phyloP scores from a whole-genome alignment of 2,329 filamentous ascomycete genomes.

The Penicillium fuscoglaucum region DNA sequence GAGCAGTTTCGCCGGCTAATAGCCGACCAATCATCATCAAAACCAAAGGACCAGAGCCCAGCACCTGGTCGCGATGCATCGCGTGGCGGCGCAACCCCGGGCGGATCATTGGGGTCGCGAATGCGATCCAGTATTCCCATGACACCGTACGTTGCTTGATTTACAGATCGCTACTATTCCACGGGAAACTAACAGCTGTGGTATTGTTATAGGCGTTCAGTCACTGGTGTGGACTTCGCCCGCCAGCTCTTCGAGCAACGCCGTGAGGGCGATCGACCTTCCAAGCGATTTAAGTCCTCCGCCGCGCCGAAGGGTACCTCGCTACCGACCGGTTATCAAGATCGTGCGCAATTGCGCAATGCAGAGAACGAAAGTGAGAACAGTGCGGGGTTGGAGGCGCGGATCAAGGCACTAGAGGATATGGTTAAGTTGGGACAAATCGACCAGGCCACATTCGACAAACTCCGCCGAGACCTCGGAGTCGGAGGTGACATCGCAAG shows the following conservation, averaged over 20 bases:
- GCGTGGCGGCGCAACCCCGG: constrained; percentile 50
- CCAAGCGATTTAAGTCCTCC: constrained; percentile 73
- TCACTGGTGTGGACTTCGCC: constrained; percentile 71
- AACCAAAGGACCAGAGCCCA: constrained; percentile 14
- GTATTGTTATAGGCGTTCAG: constrained; percentile 58
- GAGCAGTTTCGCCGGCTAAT: constrained; percentile 86
- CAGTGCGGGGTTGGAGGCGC: constrained; percentile 58
- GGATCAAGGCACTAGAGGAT: constrained; percentile 78
- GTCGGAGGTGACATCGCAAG: constrained; percentile 75
- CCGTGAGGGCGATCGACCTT: constrained; percentile 53
- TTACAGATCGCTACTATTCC: neutral
- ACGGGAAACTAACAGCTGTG: constrained; percentile 1
- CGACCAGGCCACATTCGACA: constrained; percentile 75
- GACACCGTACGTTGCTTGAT: constrained; percentile 69
- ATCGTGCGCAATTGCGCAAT: constrained; percentile 70
- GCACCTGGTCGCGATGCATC: constrained; percentile 26
- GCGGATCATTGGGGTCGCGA: constrained; percentile 68
- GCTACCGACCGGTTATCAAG: constrained; percentile 76
- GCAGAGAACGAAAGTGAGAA: constrained; percentile 54
- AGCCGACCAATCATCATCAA: constrained; percentile 49
- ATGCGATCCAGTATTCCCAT: constrained; percentile 83
- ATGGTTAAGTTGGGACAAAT: constrained; percentile 81
- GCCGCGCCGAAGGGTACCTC: constrained; percentile 80
- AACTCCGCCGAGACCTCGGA: constrained; percentile 69
- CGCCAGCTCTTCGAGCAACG: constrained; percentile 78